Conservation (phyloP, 805 yeast genomes). For the Myxozyma mucilagina region DNA sequence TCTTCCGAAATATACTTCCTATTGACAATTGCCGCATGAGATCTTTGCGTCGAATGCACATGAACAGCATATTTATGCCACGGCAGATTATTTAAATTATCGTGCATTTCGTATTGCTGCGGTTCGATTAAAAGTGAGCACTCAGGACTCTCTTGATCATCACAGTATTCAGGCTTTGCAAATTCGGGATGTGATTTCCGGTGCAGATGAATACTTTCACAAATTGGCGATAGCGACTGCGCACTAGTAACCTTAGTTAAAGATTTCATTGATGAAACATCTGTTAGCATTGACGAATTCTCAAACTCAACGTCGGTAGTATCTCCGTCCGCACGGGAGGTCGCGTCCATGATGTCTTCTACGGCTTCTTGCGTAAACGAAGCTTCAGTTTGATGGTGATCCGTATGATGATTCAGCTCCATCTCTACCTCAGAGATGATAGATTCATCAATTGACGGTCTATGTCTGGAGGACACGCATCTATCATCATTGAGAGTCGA, state of each 20-base stretch:
- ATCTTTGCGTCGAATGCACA: constrained; percentile 64
- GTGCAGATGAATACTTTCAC: neutral
- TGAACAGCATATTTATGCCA: constrained; percentile 81
- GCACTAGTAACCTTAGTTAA: neutral
- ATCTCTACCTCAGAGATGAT: no score
- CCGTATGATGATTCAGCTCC: neutral
- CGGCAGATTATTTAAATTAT: constrained; percentile 53
- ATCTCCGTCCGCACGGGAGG: constrained; percentile 1
- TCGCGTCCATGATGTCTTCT: constrained; percentile 23
- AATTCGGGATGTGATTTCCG: constrained; percentile 6
- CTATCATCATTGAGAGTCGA: neutral
- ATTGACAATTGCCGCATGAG: constrained; percentile 86
- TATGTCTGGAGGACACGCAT: no score
- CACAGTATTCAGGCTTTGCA: constrained; percentile 4
- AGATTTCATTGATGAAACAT: neutral
- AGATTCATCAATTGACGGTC: no score
- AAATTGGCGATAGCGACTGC: neutral
- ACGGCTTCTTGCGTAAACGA: constrained; percentile 24
- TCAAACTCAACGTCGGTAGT: neutral
- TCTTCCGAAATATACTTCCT: constrained; percentile 46
- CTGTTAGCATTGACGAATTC: neutral
- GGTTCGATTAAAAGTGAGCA: neutral
- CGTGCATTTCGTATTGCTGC: constrained; percentile 8
- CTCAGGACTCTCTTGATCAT: neutral
- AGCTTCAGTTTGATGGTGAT: constrained; percentile 18